phyloP scores from a whole-genome alignment of 2,329 filamentous ascomycete species.

The Huntiella decipiens region DNA sequence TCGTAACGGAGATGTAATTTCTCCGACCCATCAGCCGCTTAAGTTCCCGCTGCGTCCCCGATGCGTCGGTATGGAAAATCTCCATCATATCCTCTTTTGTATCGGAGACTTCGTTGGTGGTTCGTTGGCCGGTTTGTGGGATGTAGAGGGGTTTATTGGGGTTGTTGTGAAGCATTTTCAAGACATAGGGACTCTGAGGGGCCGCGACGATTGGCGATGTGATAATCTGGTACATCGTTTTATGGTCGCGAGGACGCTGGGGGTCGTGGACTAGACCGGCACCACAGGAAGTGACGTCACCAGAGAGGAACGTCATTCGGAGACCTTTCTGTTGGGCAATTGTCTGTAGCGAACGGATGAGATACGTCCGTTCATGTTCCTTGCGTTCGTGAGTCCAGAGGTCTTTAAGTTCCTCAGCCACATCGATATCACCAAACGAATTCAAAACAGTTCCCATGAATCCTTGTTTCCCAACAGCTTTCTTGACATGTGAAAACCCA shows the following conservation, averaged over 20 bases:
- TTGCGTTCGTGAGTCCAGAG: conserved; percentile 98
- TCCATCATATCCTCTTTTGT: conserved; percentile 99
- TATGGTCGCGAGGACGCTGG: conserved; percentile 76
- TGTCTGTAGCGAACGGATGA: conserved; percentile 87
- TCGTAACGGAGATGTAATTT: conserved; percentile 87
- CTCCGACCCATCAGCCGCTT: conserved; percentile 84
- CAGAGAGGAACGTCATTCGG: conserved; percentile 91
- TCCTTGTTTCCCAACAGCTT: conserved; percentile 84
- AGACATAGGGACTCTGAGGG: conserved; percentile 64
- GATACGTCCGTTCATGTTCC: conserved; percentile 88
- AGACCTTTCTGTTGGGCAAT: conserved; percentile 91
- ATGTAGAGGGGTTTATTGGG: conserved; percentile 72
- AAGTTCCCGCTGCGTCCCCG: conserved; percentile 61
- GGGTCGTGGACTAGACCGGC: conserved; percentile 92
- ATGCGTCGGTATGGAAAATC: conserved; percentile 89
- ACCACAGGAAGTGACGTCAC: conserved; percentile 77
- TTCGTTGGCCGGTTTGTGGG: conserved; percentile 65
- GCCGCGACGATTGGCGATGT: conserved; percentile 81
- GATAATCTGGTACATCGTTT: conserved; percentile 98
- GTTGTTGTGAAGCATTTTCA: conserved; percentile 90
- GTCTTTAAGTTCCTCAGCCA: conserved; percentile 84
- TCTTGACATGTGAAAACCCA: conserved; percentile 89
- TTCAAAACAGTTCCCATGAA: conserved; percentile 91
- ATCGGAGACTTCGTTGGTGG: conserved; percentile 57
- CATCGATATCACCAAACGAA: conserved; percentile 88